Conservation (phyloP, 345 rosid species). For the Noccaea bulbosa region DNA sequence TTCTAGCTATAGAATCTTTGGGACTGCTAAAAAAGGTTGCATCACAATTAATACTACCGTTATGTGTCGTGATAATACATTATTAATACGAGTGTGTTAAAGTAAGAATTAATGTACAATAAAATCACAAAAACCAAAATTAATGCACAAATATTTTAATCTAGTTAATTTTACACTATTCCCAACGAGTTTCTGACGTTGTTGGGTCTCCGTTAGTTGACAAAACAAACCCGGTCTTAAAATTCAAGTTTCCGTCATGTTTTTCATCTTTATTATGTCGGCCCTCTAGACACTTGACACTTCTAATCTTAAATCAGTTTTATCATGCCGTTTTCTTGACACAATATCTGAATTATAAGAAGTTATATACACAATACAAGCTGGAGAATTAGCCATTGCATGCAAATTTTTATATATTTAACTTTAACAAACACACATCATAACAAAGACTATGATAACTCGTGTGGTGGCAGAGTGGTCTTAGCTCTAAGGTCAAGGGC, state of each 20-base stretch:
- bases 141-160: conserved; percentile 9
- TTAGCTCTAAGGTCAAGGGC: too few relatives aligned
- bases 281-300: background rate
- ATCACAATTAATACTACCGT: conserved; percentile 38
- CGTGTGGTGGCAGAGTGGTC: background rate
- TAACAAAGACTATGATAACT: background rate
- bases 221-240: conserved; percentile 25
- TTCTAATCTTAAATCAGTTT: background rate
- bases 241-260: conserved; percentile 15
- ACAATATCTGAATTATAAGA: background rate
- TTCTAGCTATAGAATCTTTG: conserved; percentile 36
- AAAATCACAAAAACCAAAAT: background rate
- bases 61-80: conserved; percentile 36
- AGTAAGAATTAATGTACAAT: background rate
- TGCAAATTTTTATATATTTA: background rate
- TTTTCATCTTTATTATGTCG: conserved; percentile 14
- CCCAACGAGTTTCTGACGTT: conserved; percentile 24
- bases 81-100: conserved; percentile 20
- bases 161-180: conserved; percentile 17
- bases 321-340: conserved; percentile 9
- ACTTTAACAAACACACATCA: background rate
- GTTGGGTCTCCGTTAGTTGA: conserved; percentile 21
- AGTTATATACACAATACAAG: background rate
- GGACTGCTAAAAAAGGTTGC: conserved; percentile 32
- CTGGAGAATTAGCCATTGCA: background rate